Evolutionary conservation across 2,329 filamentous ascomycete genomes (phyloP).

Genomic region (Aspergillus luchuensis): DNA sequence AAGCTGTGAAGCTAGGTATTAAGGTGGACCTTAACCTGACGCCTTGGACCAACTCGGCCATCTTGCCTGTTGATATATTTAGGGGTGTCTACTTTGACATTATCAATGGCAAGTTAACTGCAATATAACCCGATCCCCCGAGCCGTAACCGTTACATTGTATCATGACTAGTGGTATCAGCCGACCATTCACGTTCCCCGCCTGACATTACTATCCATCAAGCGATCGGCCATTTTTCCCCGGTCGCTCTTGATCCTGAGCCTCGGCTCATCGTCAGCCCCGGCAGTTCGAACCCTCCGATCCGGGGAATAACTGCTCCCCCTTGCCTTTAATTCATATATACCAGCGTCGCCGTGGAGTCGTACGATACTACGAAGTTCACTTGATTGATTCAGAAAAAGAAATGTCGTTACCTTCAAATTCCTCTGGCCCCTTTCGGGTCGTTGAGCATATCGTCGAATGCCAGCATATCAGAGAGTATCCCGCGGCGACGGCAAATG

Average conservation of each 20-base stretch:
- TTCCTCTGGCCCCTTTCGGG: constrained; percentile 55
- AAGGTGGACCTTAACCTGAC: constrained; percentile 15
- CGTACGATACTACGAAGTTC: not conserved
- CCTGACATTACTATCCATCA: not conserved
- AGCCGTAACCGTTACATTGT: not conserved
- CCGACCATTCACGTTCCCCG: not conserved
- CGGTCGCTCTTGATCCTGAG: not conserved
- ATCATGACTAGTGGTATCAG: not conserved
- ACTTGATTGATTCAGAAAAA: not conserved
- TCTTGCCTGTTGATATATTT: constrained; percentile 28
- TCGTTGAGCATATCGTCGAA: constrained; percentile 73
- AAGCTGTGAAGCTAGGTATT: constrained; percentile 3
- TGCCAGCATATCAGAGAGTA: constrained; percentile 83
- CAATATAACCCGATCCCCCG: not conserved
- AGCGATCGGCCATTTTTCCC: not conserved
- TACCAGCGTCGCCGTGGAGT: no score
- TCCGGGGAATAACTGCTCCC: not conserved
- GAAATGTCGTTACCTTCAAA: constrained; percentile 31
- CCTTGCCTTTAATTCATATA: not conserved
- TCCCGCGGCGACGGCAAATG: constrained; percentile 67
- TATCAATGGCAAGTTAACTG: not conserved
- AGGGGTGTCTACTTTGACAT: not conserved
- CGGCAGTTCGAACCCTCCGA: not conserved
- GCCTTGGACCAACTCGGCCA: constrained; percentile 42
- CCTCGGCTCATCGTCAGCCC: not conserved